Base-by-base conservation (phyloP, 2,329 filamentous ascomycete genomes). In the Xylariaceae sp. region DNA sequence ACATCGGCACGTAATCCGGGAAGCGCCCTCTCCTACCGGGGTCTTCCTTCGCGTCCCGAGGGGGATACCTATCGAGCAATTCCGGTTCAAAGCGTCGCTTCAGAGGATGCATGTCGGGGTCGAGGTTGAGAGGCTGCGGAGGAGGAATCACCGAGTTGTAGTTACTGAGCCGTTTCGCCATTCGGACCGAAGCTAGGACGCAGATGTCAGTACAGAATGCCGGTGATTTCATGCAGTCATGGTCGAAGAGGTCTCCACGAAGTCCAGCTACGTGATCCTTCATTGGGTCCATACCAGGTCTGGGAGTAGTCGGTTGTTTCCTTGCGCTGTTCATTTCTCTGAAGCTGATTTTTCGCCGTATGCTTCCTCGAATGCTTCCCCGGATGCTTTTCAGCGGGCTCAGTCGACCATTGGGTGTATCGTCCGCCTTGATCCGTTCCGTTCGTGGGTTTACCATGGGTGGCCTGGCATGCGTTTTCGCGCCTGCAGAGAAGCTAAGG, bases 1-100 rank as follows among this genome's bases (percentile, higher is more conserved):
- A 99, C 94, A 99, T 97, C 58, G 94, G 94, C 15, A 99, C 91
- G 70, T 97, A 99, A 72, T 99, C 94, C 0, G 94, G 94, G 71
- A 99, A 97, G 59, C 84, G 87, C 56, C 91, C 92, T 70, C 94
- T 83, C 69, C 88, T 83, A 67, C 89, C 85, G 55, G 88, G 75
- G 67, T 97, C 92, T 60, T 96, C 92, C 18, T 86, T 80, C 71
- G 91, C 88, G 64, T 85, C 84, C 72, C 91, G 90, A 13, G 91
- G 88, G 6, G 94, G 94, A 69, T 97, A 97, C 73, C 92, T 85
- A 74, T 99, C 94, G 35, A 99, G 84, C 18, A 99, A 79, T n/a
- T 96, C 92, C 6, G 94, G 94, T 73, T 99, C 94, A 73, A 97
- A 97, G 60, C 90, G 88, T 63, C 93, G 86, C 76, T 94, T 93